Conservation (phyloP, 257 asterid species). For the Avicennia marina region DNA sequence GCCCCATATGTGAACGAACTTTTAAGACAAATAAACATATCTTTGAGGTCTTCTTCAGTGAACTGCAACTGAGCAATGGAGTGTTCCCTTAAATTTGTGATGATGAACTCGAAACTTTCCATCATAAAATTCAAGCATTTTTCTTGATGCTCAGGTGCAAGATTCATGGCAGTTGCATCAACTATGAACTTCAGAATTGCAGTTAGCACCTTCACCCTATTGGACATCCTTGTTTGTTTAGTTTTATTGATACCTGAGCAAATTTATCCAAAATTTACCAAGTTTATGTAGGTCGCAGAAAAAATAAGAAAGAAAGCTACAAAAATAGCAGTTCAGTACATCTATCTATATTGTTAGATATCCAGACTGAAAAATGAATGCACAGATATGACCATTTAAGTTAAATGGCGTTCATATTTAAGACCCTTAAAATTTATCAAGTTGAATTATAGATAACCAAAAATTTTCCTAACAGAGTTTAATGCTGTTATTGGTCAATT, state of each 20-base stretch:
- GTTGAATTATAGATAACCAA: no score
- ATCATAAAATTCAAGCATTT: constrained; percentile 49
- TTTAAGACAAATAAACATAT: constrained; percentile 50
- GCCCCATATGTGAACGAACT: constrained; percentile 81
- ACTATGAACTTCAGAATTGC: constrained; percentile 65
- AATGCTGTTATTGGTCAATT: no score
- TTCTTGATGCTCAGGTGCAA: constrained; percentile 36
- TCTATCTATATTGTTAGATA: not conserved
- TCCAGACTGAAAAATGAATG: no score
- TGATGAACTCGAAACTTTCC: constrained; percentile 46
- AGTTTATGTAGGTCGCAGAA: not conserved
- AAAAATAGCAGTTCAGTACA: not conserved
- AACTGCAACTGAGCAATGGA: constrained; percentile 37
- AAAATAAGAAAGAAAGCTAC: not conserved
- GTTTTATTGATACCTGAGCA: constrained; percentile 32
- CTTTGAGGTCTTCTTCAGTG: constrained; percentile 45
- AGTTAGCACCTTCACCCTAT: constrained; percentile 57
- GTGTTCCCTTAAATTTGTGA: constrained; percentile 35
- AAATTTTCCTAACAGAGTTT: no score
- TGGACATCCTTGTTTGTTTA: constrained; percentile 27
- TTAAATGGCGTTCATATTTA: not conserved
- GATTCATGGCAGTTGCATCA: constrained; percentile 57
- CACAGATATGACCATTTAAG: not conserved
- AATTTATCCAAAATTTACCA: not conserved
- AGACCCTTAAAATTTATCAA: not conserved